Evolutionary conservation across 495 filamentous ascomycete genomes (phyloP).

Genomic region (Penicillium ochrochloron): DNA sequence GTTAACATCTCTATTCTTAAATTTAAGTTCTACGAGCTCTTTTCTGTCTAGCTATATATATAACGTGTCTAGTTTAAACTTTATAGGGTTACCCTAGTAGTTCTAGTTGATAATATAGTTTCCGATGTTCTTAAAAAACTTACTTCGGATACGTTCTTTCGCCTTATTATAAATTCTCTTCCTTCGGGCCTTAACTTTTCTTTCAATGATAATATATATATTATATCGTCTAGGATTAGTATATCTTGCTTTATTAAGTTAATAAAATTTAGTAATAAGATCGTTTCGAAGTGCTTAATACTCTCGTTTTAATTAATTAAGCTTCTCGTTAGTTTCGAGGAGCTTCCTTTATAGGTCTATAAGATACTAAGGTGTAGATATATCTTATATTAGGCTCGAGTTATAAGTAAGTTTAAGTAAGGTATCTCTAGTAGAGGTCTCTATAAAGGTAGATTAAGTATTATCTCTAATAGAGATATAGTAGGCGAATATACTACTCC

Average conservation of each 20-base stretch:
- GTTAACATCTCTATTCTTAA: conserved; percentile 31
- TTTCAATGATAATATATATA: conserved; percentile 19
- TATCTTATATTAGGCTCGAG: conserved; percentile 25
- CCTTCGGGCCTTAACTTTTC: conserved; percentile 14
- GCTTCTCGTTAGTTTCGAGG: conserved; percentile 17
- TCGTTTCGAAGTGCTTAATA: conserved; percentile 11
- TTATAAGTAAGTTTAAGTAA: conserved; percentile 23
- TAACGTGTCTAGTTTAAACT: conserved; percentile 15
- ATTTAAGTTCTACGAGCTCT: conserved; percentile 27
- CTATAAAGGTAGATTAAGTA: conserved; percentile 32
- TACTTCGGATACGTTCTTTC: conserved; percentile 1
- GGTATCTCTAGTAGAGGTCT: conserved; percentile 28
- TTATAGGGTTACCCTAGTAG: conserved; percentile 18
- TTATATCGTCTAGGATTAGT: neutral
- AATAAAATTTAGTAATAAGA: conserved; percentile 20
- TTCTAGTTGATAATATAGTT: conserved; percentile 30
- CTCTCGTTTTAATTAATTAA: conserved; percentile 16
- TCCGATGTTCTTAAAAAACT: conserved; percentile 28
- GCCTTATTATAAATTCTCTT: conserved; percentile 20
- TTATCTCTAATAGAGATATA: conserved; percentile 29
- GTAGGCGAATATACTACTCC: conserved; percentile 26
- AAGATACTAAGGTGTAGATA: conserved; percentile 23
- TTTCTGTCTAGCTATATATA: conserved; percentile 27
- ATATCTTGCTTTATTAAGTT: conserved; percentile 19
- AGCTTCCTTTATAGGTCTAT: conserved; percentile 14